Percentiles rank a stretch among this genome's conserved stretches.
phyloP scores from a whole-genome alignment of 2,329 filamentous ascomycete species.

The Blastomyces silverae region DNA sequence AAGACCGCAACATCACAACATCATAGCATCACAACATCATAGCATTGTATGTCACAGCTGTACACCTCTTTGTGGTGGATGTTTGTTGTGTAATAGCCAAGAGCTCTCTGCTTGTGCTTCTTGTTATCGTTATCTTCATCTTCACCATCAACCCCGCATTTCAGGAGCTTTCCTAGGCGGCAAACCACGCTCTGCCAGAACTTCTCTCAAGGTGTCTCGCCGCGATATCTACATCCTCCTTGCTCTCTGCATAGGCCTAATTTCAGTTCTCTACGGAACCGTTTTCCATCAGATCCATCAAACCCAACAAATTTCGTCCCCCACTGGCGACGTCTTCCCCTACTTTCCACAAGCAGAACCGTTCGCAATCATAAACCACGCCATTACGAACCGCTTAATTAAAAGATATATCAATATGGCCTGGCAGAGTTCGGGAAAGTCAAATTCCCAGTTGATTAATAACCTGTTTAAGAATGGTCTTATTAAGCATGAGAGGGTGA shows the following conservation, averaged over 20 bases:
- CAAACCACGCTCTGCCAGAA: neutral
- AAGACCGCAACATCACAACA: neutral
- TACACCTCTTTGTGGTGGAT: neutral
- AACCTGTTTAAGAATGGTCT: slow-evolving; percentile 68
- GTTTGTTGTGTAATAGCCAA: neutral
- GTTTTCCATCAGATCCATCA: neutral
- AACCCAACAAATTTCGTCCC: neutral
- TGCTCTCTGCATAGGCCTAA: slow-evolving; percentile 3
- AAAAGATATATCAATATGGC: slow-evolving; percentile 58
- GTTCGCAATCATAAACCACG: neutral
- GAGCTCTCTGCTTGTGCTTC: neutral
- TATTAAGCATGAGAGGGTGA: slow-evolving; percentile 65
- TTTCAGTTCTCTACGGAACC: slow-evolving; percentile 1
- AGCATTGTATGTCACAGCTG: neutral
- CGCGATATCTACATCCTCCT: neutral
- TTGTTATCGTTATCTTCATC: neutral
- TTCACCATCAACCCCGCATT: neutral
- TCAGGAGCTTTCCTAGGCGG: neutral
- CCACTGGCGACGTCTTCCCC: neutral
- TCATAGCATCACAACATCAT: neutral
- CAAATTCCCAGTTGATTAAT: slow-evolving; percentile 67
- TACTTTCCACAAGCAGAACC: slow-evolving; percentile 2
- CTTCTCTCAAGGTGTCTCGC: slow-evolving; percentile 9
- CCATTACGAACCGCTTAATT: slow-evolving; percentile 1
- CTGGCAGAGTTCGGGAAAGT: slow-evolving; percentile 73